These are phyloP conservation scores for Thermomucor indicae-seudaticae DNA, from an alignment of 371 early-diverging fungal species.

Conservation along the genomic window DNA sequence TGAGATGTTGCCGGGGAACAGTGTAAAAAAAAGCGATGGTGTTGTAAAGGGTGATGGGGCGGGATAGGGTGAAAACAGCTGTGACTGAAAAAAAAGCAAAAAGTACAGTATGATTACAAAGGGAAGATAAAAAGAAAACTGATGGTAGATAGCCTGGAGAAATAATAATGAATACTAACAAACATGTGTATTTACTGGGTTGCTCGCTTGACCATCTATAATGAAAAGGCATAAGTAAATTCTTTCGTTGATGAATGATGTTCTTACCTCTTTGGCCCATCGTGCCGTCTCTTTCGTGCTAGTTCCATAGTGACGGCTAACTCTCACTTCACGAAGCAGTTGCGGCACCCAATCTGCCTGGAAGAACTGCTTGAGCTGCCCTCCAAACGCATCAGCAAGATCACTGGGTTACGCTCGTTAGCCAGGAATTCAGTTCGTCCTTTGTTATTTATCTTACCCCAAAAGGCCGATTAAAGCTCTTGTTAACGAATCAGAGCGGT, in stretches of 20 bases:
- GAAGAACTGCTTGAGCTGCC: conserved; percentile 62
- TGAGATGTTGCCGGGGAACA: neutral
- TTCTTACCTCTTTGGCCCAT: conserved; percentile 68
- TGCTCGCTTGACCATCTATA: conserved; percentile 14
- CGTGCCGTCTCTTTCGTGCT: conserved; percentile 74
- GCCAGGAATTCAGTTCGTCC: too few relatives aligned
- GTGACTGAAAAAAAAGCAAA: neutral
- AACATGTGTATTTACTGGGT: conserved; percentile 4
- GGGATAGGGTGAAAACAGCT: neutral
- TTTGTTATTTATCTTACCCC: too few relatives aligned
- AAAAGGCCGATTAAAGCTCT: conserved; percentile 79
- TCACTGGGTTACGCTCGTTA: too few relatives aligned
- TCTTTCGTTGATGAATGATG: neutral
- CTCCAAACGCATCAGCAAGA: conserved; percentile 75
- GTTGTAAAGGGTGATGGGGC: neutral
- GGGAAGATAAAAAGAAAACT: neutral
- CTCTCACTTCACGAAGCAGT: conserved; percentile 72
- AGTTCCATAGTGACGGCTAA: conserved; percentile 50
- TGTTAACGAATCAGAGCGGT: conserved; percentile 59
- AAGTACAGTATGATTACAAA: neutral
- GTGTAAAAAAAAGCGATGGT: neutral
- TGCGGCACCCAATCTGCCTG: conserved; percentile 57
- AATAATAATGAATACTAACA: neutral
- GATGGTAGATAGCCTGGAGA: neutral
- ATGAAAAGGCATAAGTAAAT: neutral